Percentiles rank a stretch among this genome's conserved stretches.
Conservation (phyloP, 306 rosid species). For the Trifolium fragiferum region DNA sequence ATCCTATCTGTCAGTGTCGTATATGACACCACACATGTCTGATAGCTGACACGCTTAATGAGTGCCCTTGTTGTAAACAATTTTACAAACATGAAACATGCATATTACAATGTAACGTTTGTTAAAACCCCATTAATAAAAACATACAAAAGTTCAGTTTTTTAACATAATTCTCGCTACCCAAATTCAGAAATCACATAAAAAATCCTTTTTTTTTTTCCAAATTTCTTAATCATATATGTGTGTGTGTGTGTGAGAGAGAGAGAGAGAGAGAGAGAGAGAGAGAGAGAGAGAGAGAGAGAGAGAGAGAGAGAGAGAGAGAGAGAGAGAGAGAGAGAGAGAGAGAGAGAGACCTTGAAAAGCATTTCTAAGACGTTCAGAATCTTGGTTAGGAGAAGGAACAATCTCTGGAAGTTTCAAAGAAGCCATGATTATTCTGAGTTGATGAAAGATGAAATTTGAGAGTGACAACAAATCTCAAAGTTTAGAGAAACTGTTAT, state of each 20-base stretch:
- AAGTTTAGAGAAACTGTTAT: slow-evolving; percentile 17
- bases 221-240: slow-evolving; percentile 17
- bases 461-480: slow-evolving; percentile 30
- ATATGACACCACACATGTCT: no score
- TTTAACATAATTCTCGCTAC: slow-evolving; percentile 9
- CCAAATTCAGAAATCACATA: slow-evolving; percentile 4
- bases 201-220: slow-evolving; percentile 12
- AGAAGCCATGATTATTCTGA: slow-evolving; percentile 52
- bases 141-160: slow-evolving; percentile 1
- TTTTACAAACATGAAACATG: slow-evolving; percentile 8
- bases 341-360: slow-evolving; percentile 63
- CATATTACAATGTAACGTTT: slow-evolving; percentile 2
- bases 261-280: slow-evolving; percentile 37
- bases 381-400: slow-evolving; percentile 78
- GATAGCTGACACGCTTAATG: no score
- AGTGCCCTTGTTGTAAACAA: background rate
- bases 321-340: slow-evolving; percentile 22
- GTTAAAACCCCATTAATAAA: slow-evolving; percentile 17
- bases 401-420: slow-evolving; percentile 69
- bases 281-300: slow-evolving; percentile 39
- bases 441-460: slow-evolving; percentile 13
- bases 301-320: background rate
- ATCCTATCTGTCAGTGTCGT: no score
- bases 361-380: slow-evolving; percentile 68
- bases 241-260: no score